Conservation (phyloP, 2,329 filamentous ascomycete species). For the Blastomyces emzantsi region DNA sequence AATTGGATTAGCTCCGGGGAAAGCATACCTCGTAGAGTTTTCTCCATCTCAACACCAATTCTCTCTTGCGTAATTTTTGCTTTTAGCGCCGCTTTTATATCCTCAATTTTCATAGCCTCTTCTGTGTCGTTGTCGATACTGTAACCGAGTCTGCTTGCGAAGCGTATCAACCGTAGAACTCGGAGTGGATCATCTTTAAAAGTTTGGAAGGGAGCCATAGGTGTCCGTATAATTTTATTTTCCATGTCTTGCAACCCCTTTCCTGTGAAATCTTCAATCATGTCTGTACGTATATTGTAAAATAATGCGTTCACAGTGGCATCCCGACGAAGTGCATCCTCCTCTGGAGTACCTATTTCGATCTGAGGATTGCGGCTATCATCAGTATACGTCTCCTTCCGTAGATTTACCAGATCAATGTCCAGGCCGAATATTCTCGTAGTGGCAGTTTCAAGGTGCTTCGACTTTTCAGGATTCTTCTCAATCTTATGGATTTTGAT, state of each 20-base stretch:
- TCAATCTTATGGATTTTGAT: constrained; percentile 79
- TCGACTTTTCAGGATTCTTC: constrained; percentile 90
- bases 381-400: constrained; percentile 84
- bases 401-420: constrained; percentile 86
- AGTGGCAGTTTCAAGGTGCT: constrained; percentile 87
- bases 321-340: constrained; percentile 83
- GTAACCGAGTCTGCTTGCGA: constrained; percentile 77
- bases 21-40: constrained; percentile 66
- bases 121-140: constrained; percentile 62
- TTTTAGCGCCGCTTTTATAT: constrained; percentile 70
- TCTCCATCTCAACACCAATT: constrained; percentile 77
- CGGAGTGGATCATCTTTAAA: constrained; percentile 91
- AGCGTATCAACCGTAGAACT: constrained; percentile 77
- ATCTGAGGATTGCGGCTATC: constrained; percentile 83
- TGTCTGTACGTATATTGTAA: constrained; percentile 74
- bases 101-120: constrained; percentile 63
- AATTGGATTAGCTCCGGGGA: constrained; percentile 1
- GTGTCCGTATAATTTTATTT: constrained; percentile 66
- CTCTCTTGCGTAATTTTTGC: constrained; percentile 88
- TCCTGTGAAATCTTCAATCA: constrained; percentile 76
- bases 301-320: constrained; percentile 94
- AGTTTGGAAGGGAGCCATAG: constrained; percentile 77
- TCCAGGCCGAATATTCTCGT: constrained; percentile 78
- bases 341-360: constrained; percentile 85
- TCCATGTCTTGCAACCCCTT: constrained; percentile 66